Percentiles rank a stretch among this genome's conserved stretches.
These are phyloP conservation scores for Nidularia sp. DNA, from an alignment of 768 basidiomycete genomes.

Conservation along the genomic window DNA sequence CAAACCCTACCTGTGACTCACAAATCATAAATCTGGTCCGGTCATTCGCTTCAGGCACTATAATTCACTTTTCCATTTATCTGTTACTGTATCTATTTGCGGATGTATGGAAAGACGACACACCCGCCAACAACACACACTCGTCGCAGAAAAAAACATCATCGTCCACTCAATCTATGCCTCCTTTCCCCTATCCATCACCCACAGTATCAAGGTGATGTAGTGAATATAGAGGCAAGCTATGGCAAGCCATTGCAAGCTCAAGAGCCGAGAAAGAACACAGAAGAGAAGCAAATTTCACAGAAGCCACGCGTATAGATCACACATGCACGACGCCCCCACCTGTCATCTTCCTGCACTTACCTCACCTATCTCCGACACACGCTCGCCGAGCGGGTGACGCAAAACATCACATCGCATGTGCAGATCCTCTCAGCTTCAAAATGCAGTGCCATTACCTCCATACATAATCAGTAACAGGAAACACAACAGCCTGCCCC, in stretches of 20 bases:
- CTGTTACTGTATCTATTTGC: too few species aligned
- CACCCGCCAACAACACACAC: too few species aligned
- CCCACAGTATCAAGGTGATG: constrained; percentile 26
- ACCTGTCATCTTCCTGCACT: neutral
- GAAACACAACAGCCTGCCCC: neutral
- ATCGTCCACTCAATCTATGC: too few species aligned
- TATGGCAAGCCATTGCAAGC: neutral
- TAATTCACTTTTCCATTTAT: too few species aligned
- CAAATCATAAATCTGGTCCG: too few species aligned
- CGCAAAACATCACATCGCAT: too few species aligned
- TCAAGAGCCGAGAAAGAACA: neutral
- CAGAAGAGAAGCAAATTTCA: neutral
- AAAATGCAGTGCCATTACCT: neutral
- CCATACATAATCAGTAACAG: constrained; percentile 1
- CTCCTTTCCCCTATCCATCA: constrained; percentile 77
- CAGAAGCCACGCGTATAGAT: neutral
- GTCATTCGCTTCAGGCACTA: too few species aligned
- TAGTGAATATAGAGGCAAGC: neutral
- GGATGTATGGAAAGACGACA: too few species aligned
- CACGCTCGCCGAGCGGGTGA: neutral
- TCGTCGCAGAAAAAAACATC: too few species aligned
- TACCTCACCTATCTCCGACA: neutral
- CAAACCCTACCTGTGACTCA: too few species aligned
- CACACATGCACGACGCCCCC: neutral
- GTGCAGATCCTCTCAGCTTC: neutral